Evolutionary conservation across 2,329 filamentous ascomycete species (phyloP).

Genomic region (Emericellopsis atlantica): DNA sequence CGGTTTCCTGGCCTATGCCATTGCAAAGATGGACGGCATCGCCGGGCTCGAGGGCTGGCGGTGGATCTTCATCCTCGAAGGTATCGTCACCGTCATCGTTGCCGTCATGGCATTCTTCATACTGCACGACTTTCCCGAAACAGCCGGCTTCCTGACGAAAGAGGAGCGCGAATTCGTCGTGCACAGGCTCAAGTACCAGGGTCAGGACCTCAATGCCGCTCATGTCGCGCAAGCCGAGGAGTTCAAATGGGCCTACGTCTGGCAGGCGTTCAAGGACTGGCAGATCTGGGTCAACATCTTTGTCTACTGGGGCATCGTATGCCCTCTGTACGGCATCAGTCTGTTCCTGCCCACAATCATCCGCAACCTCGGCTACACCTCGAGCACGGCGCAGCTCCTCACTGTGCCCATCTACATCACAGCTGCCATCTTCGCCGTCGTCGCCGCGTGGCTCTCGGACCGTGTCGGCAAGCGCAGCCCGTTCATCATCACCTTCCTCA

Average conservation of each 20-base stretch:
- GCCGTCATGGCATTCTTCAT: constrained; percentile 56
- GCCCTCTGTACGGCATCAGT: constrained; percentile 43
- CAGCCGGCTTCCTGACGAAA: constrained; percentile 59
- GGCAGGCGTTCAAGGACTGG: constrained; percentile 64
- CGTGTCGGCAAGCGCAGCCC: constrained; percentile 37
- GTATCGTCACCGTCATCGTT: constrained; percentile 55
- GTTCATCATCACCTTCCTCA: constrained; percentile 41
- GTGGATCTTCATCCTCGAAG: constrained; percentile 60
- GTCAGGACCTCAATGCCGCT: constrained; percentile 13
- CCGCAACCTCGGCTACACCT: constrained; percentile 41
- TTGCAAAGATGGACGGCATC: constrained; percentile 56
- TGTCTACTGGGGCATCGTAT: constrained; percentile 49
- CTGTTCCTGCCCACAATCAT: constrained; percentile 54
- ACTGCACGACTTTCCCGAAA: constrained; percentile 71
- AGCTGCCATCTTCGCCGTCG: constrained; percentile 45
- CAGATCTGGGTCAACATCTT: constrained; percentile 56
- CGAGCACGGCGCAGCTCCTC: constrained; percentile 50
- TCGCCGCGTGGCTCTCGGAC: constrained; percentile 43
- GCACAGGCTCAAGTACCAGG: constrained; percentile 56
- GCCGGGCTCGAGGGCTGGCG: constrained; percentile 47
- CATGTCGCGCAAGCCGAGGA: constrained; percentile 54
- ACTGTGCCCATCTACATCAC: constrained; percentile 48
- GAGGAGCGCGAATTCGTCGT: constrained; percentile 61
- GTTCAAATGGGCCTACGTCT: constrained; percentile 65
- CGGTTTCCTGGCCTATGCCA: constrained; percentile 58